Evolutionary conservation across 352 stramenopile genomes (phyloP).

Genomic region (Phytophthora pini): DNA sequence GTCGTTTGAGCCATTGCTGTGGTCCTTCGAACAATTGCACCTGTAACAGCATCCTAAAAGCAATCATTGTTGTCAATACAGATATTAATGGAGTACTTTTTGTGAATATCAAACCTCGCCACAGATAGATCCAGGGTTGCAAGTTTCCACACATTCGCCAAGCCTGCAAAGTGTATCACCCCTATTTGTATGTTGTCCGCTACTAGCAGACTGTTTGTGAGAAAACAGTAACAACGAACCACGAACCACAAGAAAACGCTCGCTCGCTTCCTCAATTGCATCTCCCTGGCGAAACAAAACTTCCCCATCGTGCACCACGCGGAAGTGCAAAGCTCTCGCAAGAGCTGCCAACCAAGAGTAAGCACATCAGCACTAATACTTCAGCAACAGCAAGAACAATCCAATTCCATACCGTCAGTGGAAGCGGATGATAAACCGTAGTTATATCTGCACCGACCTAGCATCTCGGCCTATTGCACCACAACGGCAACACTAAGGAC

Average conservation of each 20-base stretch:
- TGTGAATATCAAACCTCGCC: conserved; percentile 45
- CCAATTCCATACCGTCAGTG: conserved; percentile 36
- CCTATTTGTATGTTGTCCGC: conserved; percentile 2
- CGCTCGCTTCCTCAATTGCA: conserved; percentile 42
- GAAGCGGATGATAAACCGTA: conserved; percentile 40
- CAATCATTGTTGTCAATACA: too few species aligned
- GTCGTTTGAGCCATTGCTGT: conserved; percentile 51
- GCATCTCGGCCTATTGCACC: conserved; percentile 37
- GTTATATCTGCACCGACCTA: conserved; percentile 44
- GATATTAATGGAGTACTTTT: too few species aligned
- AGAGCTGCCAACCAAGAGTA: conserved; percentile 31
- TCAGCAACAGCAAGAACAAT: too few species aligned
- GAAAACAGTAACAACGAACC: conserved; percentile 55
- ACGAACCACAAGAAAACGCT: conserved; percentile 46
- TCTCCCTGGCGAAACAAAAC: conserved; percentile 51
- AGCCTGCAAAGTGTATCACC: neutral
- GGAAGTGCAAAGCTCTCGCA: conserved; percentile 40
- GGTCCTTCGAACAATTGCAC: conserved; percentile 39
- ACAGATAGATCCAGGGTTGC: conserved; percentile 40
- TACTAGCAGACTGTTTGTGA: conserved; percentile 25
- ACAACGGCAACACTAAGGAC: too few species aligned
- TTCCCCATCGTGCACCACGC: conserved; percentile 49
- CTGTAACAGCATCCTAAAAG: conserved; percentile 41
- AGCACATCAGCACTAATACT: neutral
- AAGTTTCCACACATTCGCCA: conserved; percentile 48